phyloP scores from a whole-genome alignment of 2,329 filamentous ascomycete genomes.

The Nothophaeocryptopus gaeumannii region DNA sequence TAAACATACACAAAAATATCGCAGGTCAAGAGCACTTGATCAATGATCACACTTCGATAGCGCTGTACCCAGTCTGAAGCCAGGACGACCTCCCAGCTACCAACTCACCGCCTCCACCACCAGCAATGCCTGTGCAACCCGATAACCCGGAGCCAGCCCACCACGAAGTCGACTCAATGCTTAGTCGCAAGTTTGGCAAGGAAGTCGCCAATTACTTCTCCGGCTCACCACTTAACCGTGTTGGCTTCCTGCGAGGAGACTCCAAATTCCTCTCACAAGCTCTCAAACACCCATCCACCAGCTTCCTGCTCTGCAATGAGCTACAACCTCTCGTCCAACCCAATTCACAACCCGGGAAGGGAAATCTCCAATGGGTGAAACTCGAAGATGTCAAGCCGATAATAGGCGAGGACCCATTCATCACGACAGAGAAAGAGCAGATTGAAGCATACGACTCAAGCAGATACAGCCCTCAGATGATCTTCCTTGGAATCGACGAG shows the following conservation, averaged over 20 bases:
- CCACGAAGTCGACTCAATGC: constrained; percentile 62
- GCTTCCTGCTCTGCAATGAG: constrained; percentile 76
- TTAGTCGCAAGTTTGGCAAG: constrained; percentile 72
- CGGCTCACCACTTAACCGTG: constrained; percentile 70
- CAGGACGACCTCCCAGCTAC: background rate
- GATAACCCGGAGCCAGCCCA: constrained; percentile 59
- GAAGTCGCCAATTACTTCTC: constrained; percentile 84
- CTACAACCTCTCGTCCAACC: constrained; percentile 63
- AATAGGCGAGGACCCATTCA: constrained; percentile 70
- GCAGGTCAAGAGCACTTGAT: too few relatives aligned
- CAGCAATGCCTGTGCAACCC: constrained; percentile 33
- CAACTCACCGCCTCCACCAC: background rate
- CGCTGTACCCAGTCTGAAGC: background rate
- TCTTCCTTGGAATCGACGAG: constrained; percentile 85
- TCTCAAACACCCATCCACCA: constrained; percentile 61
- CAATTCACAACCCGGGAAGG: constrained; percentile 38
- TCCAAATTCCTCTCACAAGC: constrained; percentile 67
- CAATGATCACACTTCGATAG: background rate
- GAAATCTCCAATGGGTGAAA: constrained; percentile 64
- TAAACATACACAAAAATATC: too few relatives aligned
- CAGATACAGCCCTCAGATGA: constrained; percentile 63
- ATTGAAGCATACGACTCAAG: constrained; percentile 72
- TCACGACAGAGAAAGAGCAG: constrained; percentile 66
- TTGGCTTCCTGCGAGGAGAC: constrained; percentile 73
- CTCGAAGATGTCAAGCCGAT: constrained; percentile 68